These are phyloP conservation scores for Athelia sp. DNA, from an alignment of 1,284 basidiomycete genomes.

Conservation along the genomic window DNA sequence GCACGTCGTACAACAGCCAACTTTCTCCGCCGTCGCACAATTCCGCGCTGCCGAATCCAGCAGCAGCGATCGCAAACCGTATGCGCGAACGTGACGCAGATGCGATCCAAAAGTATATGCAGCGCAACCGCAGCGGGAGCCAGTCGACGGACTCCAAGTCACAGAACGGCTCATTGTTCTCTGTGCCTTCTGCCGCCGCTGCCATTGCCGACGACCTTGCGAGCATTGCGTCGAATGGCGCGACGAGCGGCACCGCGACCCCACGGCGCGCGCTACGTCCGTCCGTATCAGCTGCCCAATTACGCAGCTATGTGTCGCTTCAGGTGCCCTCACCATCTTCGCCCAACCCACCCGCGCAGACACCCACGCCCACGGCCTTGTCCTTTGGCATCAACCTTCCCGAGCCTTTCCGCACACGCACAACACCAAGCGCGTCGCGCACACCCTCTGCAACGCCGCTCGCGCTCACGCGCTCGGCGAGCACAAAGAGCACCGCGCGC, in stretches of 20 bases:
- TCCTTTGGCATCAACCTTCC: too few species aligned
- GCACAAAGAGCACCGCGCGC: too few species aligned
- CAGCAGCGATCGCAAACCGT: slow-evolving; percentile 60
- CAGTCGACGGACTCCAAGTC: slow-evolving; percentile 66
- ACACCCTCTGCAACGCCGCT: too few species aligned
- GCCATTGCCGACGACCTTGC: slow-evolving; percentile 49
- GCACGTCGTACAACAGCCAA: slow-evolving; percentile 24
- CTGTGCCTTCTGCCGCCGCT: slow-evolving; percentile 40
- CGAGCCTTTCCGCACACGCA: too few species aligned
- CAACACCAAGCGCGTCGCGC: too few species aligned
- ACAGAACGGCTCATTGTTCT: slow-evolving; percentile 45
- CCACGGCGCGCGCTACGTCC: slow-evolving; percentile 59
- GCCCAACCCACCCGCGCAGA: too few species aligned
- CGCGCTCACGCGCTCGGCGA: too few species aligned
- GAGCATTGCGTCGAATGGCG: slow-evolving; percentile 26
- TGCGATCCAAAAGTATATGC: slow-evolving; percentile 79
- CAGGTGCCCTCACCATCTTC: too few species aligned
- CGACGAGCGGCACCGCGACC: slow-evolving; percentile 49
- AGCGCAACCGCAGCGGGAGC: slow-evolving; percentile 64
- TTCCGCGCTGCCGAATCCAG: slow-evolving; percentile 30
- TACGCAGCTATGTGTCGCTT: slow-evolving; percentile 37
- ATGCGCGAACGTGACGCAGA: slow-evolving; percentile 78
- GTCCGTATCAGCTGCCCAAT: slow-evolving; percentile 71
- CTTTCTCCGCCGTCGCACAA: slow-evolving; percentile 33
- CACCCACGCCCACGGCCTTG: too few species aligned